Evolutionary conservation across 2,329 filamentous ascomycete genomes (phyloP).

Genomic region (Pyrenochaeta sp.): DNA sequence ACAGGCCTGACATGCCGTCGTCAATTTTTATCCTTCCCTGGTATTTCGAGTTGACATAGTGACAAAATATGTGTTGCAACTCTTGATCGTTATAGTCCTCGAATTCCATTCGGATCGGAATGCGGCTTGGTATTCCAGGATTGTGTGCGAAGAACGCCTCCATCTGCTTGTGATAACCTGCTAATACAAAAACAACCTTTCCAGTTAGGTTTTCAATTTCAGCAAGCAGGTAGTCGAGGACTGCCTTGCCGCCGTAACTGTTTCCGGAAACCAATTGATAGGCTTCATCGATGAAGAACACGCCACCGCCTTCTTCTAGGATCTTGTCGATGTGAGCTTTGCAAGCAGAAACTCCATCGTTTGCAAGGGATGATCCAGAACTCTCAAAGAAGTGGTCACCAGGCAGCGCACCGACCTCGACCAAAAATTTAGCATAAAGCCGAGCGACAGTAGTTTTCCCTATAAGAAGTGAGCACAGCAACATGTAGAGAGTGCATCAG

Average conservation of each 20-base stretch:
- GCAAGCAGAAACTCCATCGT: slow-evolving; percentile 66
- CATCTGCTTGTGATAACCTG: slow-evolving; percentile 79
- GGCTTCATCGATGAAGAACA: slow-evolving; percentile 80
- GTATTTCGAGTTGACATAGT: slow-evolving; percentile 65
- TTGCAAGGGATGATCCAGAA: slow-evolving; percentile 72
- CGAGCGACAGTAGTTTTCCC: slow-evolving; percentile 80
- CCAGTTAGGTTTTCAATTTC: slow-evolving; percentile 77
- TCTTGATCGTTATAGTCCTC: slow-evolving; percentile 74
- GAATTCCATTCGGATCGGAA: slow-evolving; percentile 73
- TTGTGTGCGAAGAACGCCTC: slow-evolving; percentile 80
- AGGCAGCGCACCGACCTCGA: slow-evolving; percentile 68
- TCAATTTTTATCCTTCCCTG: slow-evolving; percentile 66
- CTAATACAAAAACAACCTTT: slow-evolving; percentile 75
- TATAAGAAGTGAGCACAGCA: background rate
- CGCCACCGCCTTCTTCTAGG: slow-evolving; percentile 68
- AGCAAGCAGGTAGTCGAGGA: slow-evolving; percentile 75
- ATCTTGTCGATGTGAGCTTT: slow-evolving; percentile 67
- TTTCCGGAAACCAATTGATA: slow-evolving; percentile 74
- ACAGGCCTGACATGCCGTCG: slow-evolving; percentile 67
- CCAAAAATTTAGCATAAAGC: slow-evolving; percentile 72
- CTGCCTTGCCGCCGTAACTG: slow-evolving; percentile 65
- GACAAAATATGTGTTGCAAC: slow-evolving; percentile 67
- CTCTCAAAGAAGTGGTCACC: slow-evolving; percentile 70
- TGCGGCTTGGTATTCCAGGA: slow-evolving; percentile 72
- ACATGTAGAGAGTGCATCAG: background rate